Evolutionary conservation across 345 rosid genomes (phyloP), one percentile per base, ranked within the genome.

Genomic region (Lepidium didymum): DNA sequence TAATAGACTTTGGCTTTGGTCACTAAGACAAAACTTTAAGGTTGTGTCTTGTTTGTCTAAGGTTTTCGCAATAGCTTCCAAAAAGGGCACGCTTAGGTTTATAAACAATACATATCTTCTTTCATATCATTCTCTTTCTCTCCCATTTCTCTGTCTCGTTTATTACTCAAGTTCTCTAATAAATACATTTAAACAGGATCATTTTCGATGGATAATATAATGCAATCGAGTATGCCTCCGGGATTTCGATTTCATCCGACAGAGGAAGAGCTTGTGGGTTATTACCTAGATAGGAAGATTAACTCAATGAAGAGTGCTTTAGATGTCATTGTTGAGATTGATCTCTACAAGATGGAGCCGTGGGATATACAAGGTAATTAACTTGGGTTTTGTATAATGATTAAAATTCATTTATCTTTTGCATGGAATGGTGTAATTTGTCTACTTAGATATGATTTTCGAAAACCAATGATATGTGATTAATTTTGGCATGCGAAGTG

Each of bases 171-270:
- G 34, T 64, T 43, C 31, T 56, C 50, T 65, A 67, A 34, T 63
- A 68, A 33, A 45, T 12, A 6, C 35, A 29, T 16, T 44, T 63
- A 58, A 23, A 29, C 62, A 70, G 72, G 58, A 63, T 56, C 60
- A 51, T 53, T 55, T 31, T 44, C 31, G 56, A 77, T 86, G 95
- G 86, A 89, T 75, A 75, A 75, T 70, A 57, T 77, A 46, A 72
- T 85, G 85, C 91, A 89, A 56, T 75, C 90, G 1, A 69, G 83
- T 16, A 86, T 93, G 57, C 98, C 97, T 11, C 98, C 98, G 1
- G 98, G 98, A 19, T 93, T 90, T 74, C 79, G 98, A 72, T 93
- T 93, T 77, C 97, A 84, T 67, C 98, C 98, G 7, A 93, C 98
- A 0, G 98, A 93, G 78, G 98, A 90, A 79, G 98, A 93, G 65